Conservation (phyloP, 306 rosid genomes). For the Cicer yamashitae region DNA sequence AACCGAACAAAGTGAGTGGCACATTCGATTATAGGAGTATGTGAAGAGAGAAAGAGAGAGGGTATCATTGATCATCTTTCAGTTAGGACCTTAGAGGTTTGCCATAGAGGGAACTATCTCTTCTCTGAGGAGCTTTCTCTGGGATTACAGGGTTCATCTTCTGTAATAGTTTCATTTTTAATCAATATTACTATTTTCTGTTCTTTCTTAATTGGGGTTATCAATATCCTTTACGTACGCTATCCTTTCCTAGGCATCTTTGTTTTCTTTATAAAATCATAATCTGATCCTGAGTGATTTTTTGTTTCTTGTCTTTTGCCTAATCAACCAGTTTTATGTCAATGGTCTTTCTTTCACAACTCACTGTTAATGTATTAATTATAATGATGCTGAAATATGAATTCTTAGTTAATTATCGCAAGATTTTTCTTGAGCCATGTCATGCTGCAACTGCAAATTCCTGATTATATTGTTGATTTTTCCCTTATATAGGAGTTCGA, state of each 20-base stretch:
- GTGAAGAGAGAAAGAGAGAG: no score
- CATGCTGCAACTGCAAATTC: slow-evolving; percentile 7
- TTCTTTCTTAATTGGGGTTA: no score
- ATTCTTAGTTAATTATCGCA: neutral
- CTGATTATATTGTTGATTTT: slow-evolving; percentile 30
- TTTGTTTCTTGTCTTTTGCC: neutral
- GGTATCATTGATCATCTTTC: no score
- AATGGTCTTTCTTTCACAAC: neutral
- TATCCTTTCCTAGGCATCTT: neutral
- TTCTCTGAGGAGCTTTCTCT: no score
- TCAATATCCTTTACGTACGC: neutral
- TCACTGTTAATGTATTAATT: neutral
- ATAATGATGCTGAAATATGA: neutral
- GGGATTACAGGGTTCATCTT: no score
- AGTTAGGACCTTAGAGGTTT: no score
- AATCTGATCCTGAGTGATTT: neutral
- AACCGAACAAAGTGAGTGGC: no score
- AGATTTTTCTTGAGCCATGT: slow-evolving; percentile 12
- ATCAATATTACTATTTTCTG: no score
- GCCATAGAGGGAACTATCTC: no score
- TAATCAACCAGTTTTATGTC: no score
- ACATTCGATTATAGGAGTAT: no score
- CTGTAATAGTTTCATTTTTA: no score
- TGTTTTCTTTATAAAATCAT: neutral
- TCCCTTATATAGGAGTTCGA: slow-evolving; percentile 63